Conservation (phyloP, 2,329 filamentous ascomycete species). For the Penicillium oxalicum region DNA sequence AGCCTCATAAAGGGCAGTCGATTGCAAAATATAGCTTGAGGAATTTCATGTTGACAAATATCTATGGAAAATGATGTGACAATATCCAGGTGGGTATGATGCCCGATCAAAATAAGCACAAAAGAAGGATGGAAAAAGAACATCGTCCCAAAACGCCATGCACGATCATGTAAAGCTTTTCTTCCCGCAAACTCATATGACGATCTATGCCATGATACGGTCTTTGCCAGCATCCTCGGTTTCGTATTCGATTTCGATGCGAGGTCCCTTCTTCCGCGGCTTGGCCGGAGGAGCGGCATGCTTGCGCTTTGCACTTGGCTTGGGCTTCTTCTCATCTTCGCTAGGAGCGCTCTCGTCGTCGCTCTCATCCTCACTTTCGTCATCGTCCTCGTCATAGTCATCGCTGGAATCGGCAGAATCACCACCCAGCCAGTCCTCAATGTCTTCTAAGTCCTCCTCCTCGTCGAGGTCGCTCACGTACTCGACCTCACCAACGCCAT, state of each 20-base stretch:
- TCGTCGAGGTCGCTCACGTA: constrained; percentile 88
- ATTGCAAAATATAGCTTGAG: background rate
- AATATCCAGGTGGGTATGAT: constrained; percentile 30
- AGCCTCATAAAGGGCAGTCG: too few species aligned
- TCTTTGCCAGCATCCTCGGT: constrained; percentile 58
- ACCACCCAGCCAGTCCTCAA: constrained; percentile 89
- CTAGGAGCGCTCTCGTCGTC: constrained; percentile 38
- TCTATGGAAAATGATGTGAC: constrained; percentile 22
- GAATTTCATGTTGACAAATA: constrained; percentile 11
- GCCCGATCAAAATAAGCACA: constrained; percentile 24
- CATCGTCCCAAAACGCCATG: constrained; percentile 29
- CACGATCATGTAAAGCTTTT: constrained; percentile 22
- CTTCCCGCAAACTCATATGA: constrained; percentile 11
- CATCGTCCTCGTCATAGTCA: constrained; percentile 44
- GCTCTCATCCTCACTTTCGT: constrained; percentile 51
- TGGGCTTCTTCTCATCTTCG: constrained; percentile 44
- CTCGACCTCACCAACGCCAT: constrained; percentile 73
- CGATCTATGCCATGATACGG: constrained; percentile 37
- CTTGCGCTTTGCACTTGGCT: constrained; percentile 53
- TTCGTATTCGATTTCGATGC: constrained; percentile 72
- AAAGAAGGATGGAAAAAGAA: constrained; percentile 12
- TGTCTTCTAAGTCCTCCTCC: constrained; percentile 77
- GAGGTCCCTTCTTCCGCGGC: constrained; percentile 57
- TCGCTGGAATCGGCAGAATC: constrained; percentile 51
- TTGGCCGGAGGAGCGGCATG: constrained; percentile 47